These are phyloP conservation scores for Starmerella khaoyaiensis DNA, from an alignment of 805 yeast species.

Conservation along the genomic window DNA sequence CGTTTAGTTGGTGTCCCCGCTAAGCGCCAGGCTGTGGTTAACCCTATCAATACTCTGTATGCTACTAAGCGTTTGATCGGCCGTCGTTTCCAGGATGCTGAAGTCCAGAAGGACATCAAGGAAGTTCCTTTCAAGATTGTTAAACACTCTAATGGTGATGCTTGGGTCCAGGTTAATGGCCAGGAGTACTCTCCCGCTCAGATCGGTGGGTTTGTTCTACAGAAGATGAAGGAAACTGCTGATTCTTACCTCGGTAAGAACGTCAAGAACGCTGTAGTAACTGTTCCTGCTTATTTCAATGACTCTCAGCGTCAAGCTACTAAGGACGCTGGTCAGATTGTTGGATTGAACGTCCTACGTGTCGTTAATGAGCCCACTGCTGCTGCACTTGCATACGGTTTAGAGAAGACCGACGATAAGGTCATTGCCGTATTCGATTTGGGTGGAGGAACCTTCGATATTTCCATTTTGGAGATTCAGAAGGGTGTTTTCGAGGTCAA, in stretches of 20 bases:
- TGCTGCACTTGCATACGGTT: constrained; percentile 90
- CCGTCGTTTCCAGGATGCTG: constrained; percentile 76
- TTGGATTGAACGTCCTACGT: constrained; percentile 79
- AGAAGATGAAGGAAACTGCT: constrained; percentile 98
- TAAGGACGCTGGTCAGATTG: constrained; percentile 96
- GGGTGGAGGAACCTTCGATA: constrained; percentile 98
- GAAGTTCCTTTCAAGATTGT: constrained; percentile 85
- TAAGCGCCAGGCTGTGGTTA: constrained; percentile 89
- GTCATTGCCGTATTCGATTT: constrained; percentile 92
- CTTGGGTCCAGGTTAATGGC: constrained; percentile 88
- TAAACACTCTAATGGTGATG: constrained; percentile 86
- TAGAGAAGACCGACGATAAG: constrained; percentile 70
- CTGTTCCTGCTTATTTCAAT: constrained; percentile 83
- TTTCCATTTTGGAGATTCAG: constrained; percentile 90
- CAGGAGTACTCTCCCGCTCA: constrained; percentile 86
- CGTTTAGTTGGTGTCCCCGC: constrained; percentile 90
- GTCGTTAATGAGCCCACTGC: constrained; percentile 88
- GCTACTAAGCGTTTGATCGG: constrained; percentile 95
- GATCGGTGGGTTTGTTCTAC: constrained; percentile 83
- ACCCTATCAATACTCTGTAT: constrained; percentile 84
- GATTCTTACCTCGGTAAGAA: constrained; percentile 80
- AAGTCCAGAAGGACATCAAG: constrained; percentile 78
- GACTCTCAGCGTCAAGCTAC: constrained; percentile 90
- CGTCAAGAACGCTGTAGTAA: constrained; percentile 79
- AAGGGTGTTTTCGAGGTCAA: constrained; percentile 97